Base-by-base conservation (phyloP, 139 green algal genomes). In the Diplosphaera chodatii region DNA sequence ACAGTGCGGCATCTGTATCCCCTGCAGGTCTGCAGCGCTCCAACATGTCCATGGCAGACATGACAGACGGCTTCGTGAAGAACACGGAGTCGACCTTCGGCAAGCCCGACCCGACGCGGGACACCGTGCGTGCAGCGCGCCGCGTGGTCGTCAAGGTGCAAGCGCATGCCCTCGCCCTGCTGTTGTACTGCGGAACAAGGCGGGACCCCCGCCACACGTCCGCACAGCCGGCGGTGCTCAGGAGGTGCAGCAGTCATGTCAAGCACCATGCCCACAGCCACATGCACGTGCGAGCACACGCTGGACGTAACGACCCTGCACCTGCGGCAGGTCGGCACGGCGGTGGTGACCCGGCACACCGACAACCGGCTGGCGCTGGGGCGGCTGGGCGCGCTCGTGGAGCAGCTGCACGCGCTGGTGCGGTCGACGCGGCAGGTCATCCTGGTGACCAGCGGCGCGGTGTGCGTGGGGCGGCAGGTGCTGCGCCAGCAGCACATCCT, bases 401-500 rank as follows among this genome's bases (percentile, higher is more conserved):
- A 87, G 68, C 84, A 90, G 76, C 32, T 90, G 0, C 81, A 89
- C 56, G 71, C 70, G 1, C 56, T 90, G 8, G 72, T 83, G 3
- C 29, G 65, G 18, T 68, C 63, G 15, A 84, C 80, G 21, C 72
- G 70, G 10, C 71, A 89, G 56, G 73, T 87, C 32, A 85, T 91
- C 64, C 70, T 91, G 27, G 84, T 78, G 8, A 86, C 81, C 32
- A 81, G 63, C 13, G 86, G 86, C 31, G 71, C 82, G 6, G 81
- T 90, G 2, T 75, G 74, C 27, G 81, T 86, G 37, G 86, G 86
- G 5, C 76, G 84, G 28, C 84, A 90, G 74, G 81, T 84, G 72
- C 80, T 91, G 41, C 70, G 76, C 18, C 81, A 83, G 22, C 74
- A 86, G 69, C 73, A 87, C 34, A 55, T 90, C 21, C 70, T 84